A percentile compares a stretch with the other conserved stretches of the same genome.
phyloP scores from a whole-genome alignment of 306 rosid genomes.

The Begonia fuchsioides region DNA sequence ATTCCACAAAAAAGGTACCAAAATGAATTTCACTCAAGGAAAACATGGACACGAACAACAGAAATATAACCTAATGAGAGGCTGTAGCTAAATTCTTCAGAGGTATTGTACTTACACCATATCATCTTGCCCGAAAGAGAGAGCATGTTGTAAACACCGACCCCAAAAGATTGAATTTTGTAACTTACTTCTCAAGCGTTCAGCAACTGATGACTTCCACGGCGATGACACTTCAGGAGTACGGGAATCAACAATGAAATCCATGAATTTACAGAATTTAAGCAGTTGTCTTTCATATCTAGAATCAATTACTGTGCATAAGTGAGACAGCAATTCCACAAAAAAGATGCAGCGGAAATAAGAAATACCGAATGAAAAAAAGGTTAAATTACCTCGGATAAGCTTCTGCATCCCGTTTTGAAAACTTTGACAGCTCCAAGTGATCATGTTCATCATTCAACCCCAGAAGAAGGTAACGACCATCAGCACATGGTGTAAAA shows the following conservation, averaged over 20 bases:
- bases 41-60: no score
- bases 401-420: slow-evolving; percentile 43
- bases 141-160: slow-evolving; percentile 34
- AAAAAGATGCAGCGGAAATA: not conserved
- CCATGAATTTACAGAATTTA: slow-evolving; percentile 56
- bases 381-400: slow-evolving; percentile 31
- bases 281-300: slow-evolving; percentile 67
- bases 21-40: no score
- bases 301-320: slow-evolving; percentile 2
- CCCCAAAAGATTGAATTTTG: slow-evolving; percentile 64
- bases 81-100: no score
- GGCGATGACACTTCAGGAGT: slow-evolving; percentile 43
- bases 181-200: slow-evolving; percentile 34
- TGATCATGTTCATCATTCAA: slow-evolving; percentile 31
- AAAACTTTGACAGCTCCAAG: slow-evolving; percentile 63
- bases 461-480: slow-evolving; percentile 60
- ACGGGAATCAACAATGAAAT: slow-evolving; percentile 49
- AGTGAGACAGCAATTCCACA: not conserved
- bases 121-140: slow-evolving; percentile 54
- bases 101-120: slow-evolving; percentile 55
- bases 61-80: no score
- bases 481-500: slow-evolving; percentile 69
- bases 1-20: no score
- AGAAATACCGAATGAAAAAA: not conserved
- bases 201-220: slow-evolving; percentile 28